Evolutionary conservation across 2,329 filamentous ascomycete species (phyloP), one percentile per base, ranked within the genome.

Genomic region (Zasmidium angulare): DNA sequence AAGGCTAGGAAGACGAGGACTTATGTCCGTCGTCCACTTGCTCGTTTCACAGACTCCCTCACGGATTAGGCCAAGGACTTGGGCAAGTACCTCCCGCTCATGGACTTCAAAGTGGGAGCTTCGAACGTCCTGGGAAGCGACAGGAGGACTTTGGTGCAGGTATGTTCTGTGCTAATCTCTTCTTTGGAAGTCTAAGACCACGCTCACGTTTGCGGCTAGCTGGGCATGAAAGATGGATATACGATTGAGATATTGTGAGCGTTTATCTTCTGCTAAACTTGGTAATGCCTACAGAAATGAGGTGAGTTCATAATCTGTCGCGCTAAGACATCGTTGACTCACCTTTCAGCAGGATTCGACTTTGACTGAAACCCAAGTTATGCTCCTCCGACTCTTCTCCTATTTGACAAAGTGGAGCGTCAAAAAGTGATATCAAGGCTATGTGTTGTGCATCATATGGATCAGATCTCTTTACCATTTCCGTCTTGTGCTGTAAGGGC

Each of bases 1-100:
- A 60, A 52, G 24, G 29, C 14, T 2, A 26, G 57, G 14, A 55
- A 53, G 53, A n/a, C 7, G 2, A 48, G 53, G 21, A 55, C 52
- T 3, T 55, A 51, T 23, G n/a, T 48, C 10, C 40, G 26, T 2
- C 1, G 57, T 29, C 57, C 46, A 14, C 12, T n/a, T 12, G 40
- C 53, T 12, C n/a, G 3, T 24, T 52, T 60, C 40, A 40, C 23
- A 12, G 46, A 50, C 2, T 26, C 48, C 20, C 11, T 52, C 21
- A 3, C 50, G 36, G 57, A 60, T 14, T 48, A 17, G 19, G 20
- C 40, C 7, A 58, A 53, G 49, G 21, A 58, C 17, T 21, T 48
- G 31, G 31, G 31, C 1, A 58, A 36, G 29, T 21, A 21, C 1
- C 10, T 48, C 7, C 20, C 19, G 17, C 10, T 6, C 23, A 22